Conservation (phyloP, 495 filamentous ascomycete species). For the Lasiosphaeriaceae sp. region DNA sequence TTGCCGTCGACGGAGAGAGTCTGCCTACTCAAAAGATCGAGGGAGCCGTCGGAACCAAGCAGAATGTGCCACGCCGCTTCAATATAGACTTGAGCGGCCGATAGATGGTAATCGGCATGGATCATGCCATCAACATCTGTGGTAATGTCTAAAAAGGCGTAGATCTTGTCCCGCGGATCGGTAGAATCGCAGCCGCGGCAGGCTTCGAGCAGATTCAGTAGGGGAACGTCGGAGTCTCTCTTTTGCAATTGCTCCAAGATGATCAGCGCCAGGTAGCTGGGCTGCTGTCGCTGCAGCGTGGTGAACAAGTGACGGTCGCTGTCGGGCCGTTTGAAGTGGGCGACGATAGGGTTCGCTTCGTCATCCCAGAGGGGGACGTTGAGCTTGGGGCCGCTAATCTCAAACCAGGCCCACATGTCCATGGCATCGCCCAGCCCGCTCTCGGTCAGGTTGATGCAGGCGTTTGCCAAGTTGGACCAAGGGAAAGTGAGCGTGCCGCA, state of each 20-base stretch:
- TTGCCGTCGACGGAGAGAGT: neutral
- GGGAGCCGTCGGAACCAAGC: neutral
- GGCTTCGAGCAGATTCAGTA: neutral
- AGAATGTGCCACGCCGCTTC: neutral
- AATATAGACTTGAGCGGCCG: neutral
- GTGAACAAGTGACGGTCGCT: neutral
- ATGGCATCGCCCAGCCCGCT: slow-evolving; percentile 12
- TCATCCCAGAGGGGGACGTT: slow-evolving; percentile 16
- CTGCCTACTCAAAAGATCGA: neutral
- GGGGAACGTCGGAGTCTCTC: neutral
- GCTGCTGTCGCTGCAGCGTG: neutral
- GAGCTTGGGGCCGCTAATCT: slow-evolving; percentile 12
- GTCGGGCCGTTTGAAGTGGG: neutral
- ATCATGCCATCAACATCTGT: neutral
- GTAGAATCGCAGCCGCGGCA: neutral
- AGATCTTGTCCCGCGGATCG: slow-evolving; percentile 1
- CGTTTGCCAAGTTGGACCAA: slow-evolving; percentile 11
- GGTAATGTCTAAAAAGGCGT: neutral
- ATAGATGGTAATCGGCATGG: neutral
- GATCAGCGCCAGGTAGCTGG: slow-evolving; percentile 1
- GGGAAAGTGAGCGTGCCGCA: neutral
- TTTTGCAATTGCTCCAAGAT: neutral
- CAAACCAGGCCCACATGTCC: slow-evolving; percentile 15
- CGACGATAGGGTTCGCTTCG: slow-evolving; percentile 10
- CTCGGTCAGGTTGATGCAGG: slow-evolving; percentile 12